These are phyloP conservation scores for Saccharomycodes ludwigii DNA, from an alignment of 805 yeast species.

Conservation along the genomic window DNA sequence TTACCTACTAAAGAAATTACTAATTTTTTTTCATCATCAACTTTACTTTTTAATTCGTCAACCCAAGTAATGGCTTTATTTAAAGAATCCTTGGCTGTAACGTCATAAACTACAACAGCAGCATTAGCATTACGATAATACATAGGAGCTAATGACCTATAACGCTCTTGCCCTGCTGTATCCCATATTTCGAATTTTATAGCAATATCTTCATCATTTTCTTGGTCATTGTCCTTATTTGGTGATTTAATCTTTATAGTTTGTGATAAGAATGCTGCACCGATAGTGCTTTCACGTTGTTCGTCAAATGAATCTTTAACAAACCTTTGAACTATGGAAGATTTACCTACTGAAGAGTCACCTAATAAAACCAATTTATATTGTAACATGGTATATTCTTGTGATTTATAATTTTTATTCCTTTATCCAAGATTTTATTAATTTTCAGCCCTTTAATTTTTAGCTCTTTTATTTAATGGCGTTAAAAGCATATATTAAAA, in stretches of 20 bases:
- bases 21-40: conserved; percentile 44
- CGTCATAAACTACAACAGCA: conserved; percentile 82
- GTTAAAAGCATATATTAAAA: neutral
- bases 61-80: conserved; percentile 80
- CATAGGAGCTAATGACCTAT: conserved; percentile 74
- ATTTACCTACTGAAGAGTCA: conserved; percentile 76
- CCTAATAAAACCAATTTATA: conserved; percentile 66
- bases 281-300: conserved; percentile 82
- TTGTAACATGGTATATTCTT: conserved; percentile 27
- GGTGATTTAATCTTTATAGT: conserved; percentile 31
- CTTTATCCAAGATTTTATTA: too few relatives aligned
- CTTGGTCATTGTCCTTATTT: conserved; percentile 7
- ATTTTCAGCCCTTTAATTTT: too few relatives aligned
- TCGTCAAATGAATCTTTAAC: conserved; percentile 64
- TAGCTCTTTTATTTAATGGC: neutral
- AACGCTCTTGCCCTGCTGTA: conserved; percentile 92
- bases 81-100: conserved; percentile 60
- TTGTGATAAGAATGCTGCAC: conserved; percentile 96
- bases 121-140: conserved; percentile 70
- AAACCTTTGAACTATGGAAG: conserved; percentile 72
- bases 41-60: conserved; percentile 81
- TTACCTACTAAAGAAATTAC: conserved; percentile 84
- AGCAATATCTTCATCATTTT: conserved; percentile 13
- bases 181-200: conserved; percentile 73
- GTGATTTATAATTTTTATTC: too few relatives aligned